Percentiles rank a stretch among this genome's conserved stretches.
Evolutionary conservation across 2,329 filamentous ascomycete genomes (phyloP).

Genomic region (Fusarium sp.): DNA sequence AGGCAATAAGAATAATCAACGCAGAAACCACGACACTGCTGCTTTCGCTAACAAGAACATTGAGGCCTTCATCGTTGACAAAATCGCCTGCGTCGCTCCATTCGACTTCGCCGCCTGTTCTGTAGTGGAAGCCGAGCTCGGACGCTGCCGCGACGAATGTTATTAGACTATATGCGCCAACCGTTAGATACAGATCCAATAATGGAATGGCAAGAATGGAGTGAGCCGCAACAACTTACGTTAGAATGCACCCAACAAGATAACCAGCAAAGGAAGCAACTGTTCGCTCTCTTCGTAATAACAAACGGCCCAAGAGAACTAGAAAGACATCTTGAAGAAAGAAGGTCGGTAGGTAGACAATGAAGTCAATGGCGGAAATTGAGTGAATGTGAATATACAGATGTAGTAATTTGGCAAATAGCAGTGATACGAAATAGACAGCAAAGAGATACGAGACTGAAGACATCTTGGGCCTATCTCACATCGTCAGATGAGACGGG

Average conservation of each 20-base stretch:
- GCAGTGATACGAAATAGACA: slow-evolving; percentile 46
- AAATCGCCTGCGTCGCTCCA: slow-evolving; percentile 49
- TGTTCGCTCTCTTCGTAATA: slow-evolving; percentile 44
- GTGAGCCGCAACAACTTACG: slow-evolving; percentile 29
- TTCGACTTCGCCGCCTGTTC: slow-evolving; percentile 50
- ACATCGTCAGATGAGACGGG: slow-evolving; percentile 26
- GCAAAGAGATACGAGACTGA: slow-evolving; percentile 48
- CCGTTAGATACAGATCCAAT: slow-evolving; percentile 16
- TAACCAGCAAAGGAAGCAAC: slow-evolving; percentile 39
- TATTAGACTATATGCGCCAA: slow-evolving; percentile 38
- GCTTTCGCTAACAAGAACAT: slow-evolving; percentile 49
- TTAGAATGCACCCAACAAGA: slow-evolving; percentile 39
- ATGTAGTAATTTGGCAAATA: slow-evolving; percentile 47
- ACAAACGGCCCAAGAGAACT: slow-evolving; percentile 40
- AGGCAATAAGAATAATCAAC: slow-evolving; percentile 40
- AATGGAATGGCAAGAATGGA: background rate
- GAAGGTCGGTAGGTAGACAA: slow-evolving; percentile 49
- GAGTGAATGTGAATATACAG: slow-evolving; percentile 45
- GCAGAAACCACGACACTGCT: slow-evolving; percentile 40
- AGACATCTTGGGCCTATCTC: slow-evolving; percentile 41
- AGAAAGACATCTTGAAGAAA: slow-evolving; percentile 45
- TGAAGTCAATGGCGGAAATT: slow-evolving; percentile 44
- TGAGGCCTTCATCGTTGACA: slow-evolving; percentile 48
- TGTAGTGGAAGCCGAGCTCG: slow-evolving; percentile 50
- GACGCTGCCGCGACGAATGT: slow-evolving; percentile 48